These are phyloP conservation scores for Blyttiomyces sp. DNA, from an alignment of 371 early-diverging fungal genomes.

Conservation along the genomic window DNA sequence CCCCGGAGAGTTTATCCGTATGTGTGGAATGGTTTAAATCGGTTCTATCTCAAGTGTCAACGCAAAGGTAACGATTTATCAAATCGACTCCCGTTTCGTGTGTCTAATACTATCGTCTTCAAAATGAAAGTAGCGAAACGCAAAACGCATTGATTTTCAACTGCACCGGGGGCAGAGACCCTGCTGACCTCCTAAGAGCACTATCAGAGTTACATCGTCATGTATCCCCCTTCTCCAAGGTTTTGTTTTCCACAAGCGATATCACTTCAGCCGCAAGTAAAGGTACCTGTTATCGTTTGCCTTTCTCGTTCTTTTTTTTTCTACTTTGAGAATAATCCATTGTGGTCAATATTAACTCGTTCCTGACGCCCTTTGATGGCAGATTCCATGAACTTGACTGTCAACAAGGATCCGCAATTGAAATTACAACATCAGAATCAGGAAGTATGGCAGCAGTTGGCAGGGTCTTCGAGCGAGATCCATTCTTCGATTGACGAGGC, in stretches of 20 bases:
- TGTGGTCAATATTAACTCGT: not conserved
- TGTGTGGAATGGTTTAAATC: constrained; percentile 75
- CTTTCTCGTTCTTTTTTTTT: no score
- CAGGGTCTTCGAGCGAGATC: not conserved
- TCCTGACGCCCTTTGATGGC: not conserved
- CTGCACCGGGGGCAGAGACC: constrained; percentile 79
- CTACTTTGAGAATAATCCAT: not conserved
- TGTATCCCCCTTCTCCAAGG: not conserved
- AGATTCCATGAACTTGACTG: not conserved
- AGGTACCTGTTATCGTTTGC: no score
- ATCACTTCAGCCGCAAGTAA: not conserved
- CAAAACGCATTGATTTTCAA: constrained; percentile 70
- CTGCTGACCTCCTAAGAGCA: constrained; percentile 46
- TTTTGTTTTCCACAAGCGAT: not conserved
- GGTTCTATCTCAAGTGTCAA: not conserved
- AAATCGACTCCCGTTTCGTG: not conserved
- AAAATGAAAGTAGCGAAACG: not conserved
- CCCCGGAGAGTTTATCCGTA: constrained; percentile 73
- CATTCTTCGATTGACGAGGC: not conserved
- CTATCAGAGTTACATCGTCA: constrained; percentile 11
- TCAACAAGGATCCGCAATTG: not conserved
- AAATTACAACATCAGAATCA: not conserved
- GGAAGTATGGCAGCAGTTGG: not conserved
- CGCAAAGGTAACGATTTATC: not conserved
- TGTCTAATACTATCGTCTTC: not conserved